Base-by-base conservation (phyloP, 2,329 filamentous ascomycete species). In the Verticillium nonalfalfae region DNA sequence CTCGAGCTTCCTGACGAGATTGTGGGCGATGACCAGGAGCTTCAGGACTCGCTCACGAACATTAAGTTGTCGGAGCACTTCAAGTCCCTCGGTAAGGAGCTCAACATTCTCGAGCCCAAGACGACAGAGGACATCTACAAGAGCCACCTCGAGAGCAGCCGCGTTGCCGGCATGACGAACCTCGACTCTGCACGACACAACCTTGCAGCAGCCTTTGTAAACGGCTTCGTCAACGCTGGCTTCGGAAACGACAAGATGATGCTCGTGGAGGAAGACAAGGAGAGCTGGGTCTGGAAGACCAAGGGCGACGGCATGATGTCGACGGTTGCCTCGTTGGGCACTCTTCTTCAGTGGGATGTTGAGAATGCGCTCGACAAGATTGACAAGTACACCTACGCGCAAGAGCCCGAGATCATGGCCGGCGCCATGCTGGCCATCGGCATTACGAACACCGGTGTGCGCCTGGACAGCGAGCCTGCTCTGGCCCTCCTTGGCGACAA, bases 101-200 rank as follows among this genome's bases (percentile, higher is more conserved):
- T 99, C 60, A 98, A 99, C 75, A 94, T 99, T 59, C 81, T 98
- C 52, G 95, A 99, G 65, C 95, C 95, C 39, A 98, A 97, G 80
- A 91, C 91, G 54, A 96, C 94, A 0, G 95, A 99, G 73, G 96
- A 99, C 70, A 99, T 99, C 70, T 99, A 99, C 85, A 99, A 99
- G 81, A 97, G 93, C 72, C 95, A 99, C 76, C 85, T 99, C 5
- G 95, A 99, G 78, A 98, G 91, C 78, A 96, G 89, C 69, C 87
- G 96, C 64, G 95, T 96, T 59, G 91, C 92, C 31, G 93, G 93
- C 39, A 85, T 97, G 77, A 97, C 94, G 11, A 97, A 97, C 72
- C 86, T 96, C 56, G 95, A 99, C 73, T 99, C 95, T 10, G 93
- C 94, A 35, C 86, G 93, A 69, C 94, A 99, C 80, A 99, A 99